Conservation (phyloP, 2,329 filamentous ascomycete species). For the Aspergillus pseudoglaucus region DNA sequence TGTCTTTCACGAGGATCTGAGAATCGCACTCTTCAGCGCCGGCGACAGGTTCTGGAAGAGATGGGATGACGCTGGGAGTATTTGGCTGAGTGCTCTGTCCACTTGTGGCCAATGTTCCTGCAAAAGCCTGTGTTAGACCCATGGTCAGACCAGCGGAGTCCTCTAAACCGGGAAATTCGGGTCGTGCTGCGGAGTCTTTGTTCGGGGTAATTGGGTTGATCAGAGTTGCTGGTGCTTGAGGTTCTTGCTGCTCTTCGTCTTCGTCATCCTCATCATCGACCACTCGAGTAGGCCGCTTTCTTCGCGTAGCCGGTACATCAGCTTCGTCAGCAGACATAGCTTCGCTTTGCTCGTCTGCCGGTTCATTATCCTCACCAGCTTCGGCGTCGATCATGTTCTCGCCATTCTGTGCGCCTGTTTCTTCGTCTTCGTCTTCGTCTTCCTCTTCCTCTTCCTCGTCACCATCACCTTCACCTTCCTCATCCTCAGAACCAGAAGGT, state of each 20-base stretch:
- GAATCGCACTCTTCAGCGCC: conserved; percentile 56
- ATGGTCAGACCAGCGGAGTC: conserved; percentile 44
- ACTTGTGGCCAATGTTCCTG: conserved; percentile 69
- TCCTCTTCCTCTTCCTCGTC: conserved; percentile 29
- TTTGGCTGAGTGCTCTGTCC: conserved; percentile 39
- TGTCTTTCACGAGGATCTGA: conserved; percentile 54
- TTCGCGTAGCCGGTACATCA: conserved; percentile 43
- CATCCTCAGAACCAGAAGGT: conserved; percentile 43
- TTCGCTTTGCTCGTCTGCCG: conserved; percentile 15
- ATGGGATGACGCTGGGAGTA: conserved; percentile 35
- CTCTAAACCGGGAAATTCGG: conserved; percentile 62
- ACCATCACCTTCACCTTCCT: conserved; percentile 34
- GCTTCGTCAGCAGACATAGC: conserved; percentile 37
- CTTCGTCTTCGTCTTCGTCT: conserved; percentile 28
- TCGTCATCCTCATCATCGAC: conserved; percentile 63
- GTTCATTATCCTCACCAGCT: conserved; percentile 9
- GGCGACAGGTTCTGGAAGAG: conserved; percentile 49
- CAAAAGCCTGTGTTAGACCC: conserved; percentile 83
- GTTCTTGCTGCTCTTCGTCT: conserved; percentile 33
- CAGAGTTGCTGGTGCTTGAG: conserved; percentile 27
- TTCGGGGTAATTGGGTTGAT: conserved; percentile 16
- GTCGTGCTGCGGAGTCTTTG: conserved; percentile 33
- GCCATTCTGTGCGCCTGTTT: conserved; percentile 10
- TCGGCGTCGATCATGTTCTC: conserved; percentile 17
- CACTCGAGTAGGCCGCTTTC: conserved; percentile 49